Conservation (phyloP, 2,329 filamentous ascomycete genomes). For the Arthroderma sp. region DNA sequence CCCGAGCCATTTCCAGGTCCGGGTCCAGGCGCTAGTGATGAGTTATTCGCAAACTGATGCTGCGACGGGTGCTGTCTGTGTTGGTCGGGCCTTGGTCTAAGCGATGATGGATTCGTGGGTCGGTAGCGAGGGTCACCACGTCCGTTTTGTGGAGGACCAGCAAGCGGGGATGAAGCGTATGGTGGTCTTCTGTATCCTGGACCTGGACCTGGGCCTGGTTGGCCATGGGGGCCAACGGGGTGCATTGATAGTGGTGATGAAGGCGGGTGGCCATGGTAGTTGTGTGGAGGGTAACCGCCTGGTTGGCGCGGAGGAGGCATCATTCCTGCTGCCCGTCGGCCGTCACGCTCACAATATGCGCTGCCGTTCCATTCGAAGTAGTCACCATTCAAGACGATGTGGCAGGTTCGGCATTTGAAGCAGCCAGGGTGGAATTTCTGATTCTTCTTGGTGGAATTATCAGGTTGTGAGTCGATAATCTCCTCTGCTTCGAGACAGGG, state of each 20-base stretch:
- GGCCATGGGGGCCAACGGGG: slow-evolving; percentile 9
- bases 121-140: slow-evolving; percentile 9
- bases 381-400: slow-evolving; percentile 60
- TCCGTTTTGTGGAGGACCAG: slow-evolving; percentile 15
- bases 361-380: slow-evolving; percentile 80
- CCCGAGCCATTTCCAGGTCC: slow-evolving; percentile 9
- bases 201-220: background rate
- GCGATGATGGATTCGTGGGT: slow-evolving; percentile 4
- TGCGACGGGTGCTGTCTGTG: slow-evolving; percentile 5
- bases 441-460: background rate
- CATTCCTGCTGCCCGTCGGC: slow-evolving; percentile 45
- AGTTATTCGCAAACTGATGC: background rate
- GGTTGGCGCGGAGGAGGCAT: slow-evolving; percentile 20
- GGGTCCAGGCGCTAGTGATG: slow-evolving; percentile 16
- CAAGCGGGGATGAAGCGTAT: slow-evolving; percentile 11
- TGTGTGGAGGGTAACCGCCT: slow-evolving; percentile 17
- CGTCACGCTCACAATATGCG: slow-evolving; percentile 80
- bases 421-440: slow-evolving; percentile 78
- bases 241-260: slow-evolving; percentile 17
- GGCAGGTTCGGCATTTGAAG: slow-evolving; percentile 68
- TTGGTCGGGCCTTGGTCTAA: background rate
- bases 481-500: slow-evolving; percentile 77
- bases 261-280: slow-evolving; percentile 17
- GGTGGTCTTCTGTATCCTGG: slow-evolving; percentile 2
- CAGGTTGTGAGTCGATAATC: slow-evolving; percentile 7